Conservation (phyloP, 192 early-diverging fungal genomes). For the Blastocladiella britannica region DNA sequence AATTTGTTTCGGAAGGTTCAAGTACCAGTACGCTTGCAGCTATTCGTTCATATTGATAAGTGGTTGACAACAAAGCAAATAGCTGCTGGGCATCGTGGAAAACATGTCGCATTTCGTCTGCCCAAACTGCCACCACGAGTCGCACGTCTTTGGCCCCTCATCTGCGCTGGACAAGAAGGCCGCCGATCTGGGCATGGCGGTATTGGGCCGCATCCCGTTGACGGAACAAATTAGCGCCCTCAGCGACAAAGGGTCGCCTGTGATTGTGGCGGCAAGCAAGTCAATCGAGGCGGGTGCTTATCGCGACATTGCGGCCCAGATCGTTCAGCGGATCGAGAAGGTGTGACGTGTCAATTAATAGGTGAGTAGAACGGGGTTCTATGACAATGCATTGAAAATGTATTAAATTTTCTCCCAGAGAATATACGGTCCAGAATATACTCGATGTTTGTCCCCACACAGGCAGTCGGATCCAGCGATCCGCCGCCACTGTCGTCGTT, state of each 20-base stretch:
- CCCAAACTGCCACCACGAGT: constrained; percentile 52
- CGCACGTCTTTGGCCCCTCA: constrained; percentile 56
- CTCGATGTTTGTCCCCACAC: too few relatives aligned
- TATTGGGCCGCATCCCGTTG: constrained; percentile 61
- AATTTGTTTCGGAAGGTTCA: constrained; percentile 67
- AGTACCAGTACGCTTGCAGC: constrained; percentile 36
- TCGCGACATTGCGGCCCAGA: constrained; percentile 22
- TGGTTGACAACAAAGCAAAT: not conserved
- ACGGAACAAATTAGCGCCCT: constrained; percentile 47
- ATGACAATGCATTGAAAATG: too few relatives aligned
- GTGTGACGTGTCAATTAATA: too few relatives aligned
- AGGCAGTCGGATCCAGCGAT: too few relatives aligned
- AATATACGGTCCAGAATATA: too few relatives aligned
- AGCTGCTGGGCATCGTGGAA: constrained; percentile 71
- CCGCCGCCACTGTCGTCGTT: too few relatives aligned
- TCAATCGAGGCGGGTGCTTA: constrained; percentile 25
- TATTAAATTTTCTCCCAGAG: too few relatives aligned
- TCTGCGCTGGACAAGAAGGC: constrained; percentile 31
- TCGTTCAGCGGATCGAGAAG: too few relatives aligned
- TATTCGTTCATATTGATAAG: not conserved
- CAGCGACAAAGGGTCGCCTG: constrained; percentile 52
- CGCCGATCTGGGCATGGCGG: constrained; percentile 35
- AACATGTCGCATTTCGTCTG: constrained; percentile 74
- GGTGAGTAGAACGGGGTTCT: too few relatives aligned
- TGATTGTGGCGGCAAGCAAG: constrained; percentile 32